Evolutionary conservation across 2,329 filamentous ascomycete genomes (phyloP).

Genomic region (Coniochaeta sp.): DNA sequence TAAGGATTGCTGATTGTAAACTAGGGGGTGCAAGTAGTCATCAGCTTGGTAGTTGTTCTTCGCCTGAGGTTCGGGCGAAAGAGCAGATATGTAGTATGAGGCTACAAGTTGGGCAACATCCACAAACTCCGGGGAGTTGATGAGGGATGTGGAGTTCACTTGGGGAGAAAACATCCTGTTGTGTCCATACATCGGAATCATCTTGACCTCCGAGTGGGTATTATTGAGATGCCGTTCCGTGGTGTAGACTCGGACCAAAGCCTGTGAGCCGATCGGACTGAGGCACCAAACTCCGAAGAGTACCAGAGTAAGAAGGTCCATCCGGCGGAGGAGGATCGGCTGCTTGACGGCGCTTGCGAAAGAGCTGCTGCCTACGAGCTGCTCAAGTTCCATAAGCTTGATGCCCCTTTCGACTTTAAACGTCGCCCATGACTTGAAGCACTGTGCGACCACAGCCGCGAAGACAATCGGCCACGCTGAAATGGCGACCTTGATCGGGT

Average conservation of each 20-base stretch:
- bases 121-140: neutral
- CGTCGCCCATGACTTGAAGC: conserved; percentile 12
- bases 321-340: conserved; percentile 4
- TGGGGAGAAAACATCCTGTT: neutral
- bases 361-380: conserved; percentile 10
- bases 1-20: neutral
- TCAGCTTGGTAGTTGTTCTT: neutral
- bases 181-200: neutral
- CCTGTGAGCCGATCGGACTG: conserved; percentile 10
- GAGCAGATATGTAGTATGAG: neutral
- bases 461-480: conserved; percentile 15
- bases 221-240: neutral
- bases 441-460: conserved; percentile 13
- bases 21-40: neutral
- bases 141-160: neutral
- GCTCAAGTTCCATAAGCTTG: conserved; percentile 6
- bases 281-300: conserved; percentile 12
- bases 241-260: conserved; percentile 6
- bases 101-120: neutral
- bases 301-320: conserved; percentile 6
- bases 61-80: neutral
- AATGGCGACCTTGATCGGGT: conserved; percentile 12
- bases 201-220: neutral
- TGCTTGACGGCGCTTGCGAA: conserved; percentile 8
- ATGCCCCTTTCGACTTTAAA: conserved; percentile 11